phyloP scores from a whole-genome alignment of 1,139 yeast genomes.

The Hansenula sp. region DNA sequence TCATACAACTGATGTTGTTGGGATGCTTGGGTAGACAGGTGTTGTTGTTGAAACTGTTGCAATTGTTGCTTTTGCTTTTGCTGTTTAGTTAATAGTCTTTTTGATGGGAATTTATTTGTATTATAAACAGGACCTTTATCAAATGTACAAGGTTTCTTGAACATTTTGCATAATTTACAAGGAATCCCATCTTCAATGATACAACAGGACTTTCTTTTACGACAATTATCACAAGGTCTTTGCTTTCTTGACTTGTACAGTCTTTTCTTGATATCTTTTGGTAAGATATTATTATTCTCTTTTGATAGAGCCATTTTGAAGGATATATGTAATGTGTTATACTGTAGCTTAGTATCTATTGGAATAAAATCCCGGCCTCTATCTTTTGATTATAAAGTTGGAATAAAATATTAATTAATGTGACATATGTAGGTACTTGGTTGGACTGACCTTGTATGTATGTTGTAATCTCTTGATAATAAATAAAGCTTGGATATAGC shows the following conservation, averaged over 20 bases:
- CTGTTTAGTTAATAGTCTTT: not conserved
- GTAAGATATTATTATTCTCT: not conserved
- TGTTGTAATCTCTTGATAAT: too few species aligned
- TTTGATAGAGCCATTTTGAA: conserved; percentile 1
- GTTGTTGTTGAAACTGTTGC: not conserved
- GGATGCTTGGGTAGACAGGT: too few species aligned
- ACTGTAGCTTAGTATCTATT: not conserved
- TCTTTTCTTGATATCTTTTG: conserved; percentile 4
- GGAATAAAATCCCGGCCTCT: not conserved
- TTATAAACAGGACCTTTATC: conserved; percentile 4
- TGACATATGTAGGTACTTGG: too few species aligned
- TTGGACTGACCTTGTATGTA: too few species aligned
- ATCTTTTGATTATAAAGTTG: too few species aligned
- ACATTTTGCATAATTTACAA: conserved; percentile 4
- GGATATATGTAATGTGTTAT: not conserved
- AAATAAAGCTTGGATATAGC: too few species aligned
- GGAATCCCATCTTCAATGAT: conserved; percentile 4
- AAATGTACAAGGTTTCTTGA: conserved; percentile 3
- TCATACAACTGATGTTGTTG: too few species aligned
- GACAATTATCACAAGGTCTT: conserved; percentile 7
- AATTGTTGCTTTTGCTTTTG: not conserved
- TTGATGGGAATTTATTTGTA: not conserved
- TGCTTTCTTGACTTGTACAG: conserved; percentile 6
- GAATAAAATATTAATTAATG: too few species aligned
- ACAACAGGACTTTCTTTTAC: conserved; percentile 6